These are phyloP conservation scores for Magnolia sinica DNA, from an alignment of 164 flowering plant genomes.

Conservation along the genomic window DNA sequence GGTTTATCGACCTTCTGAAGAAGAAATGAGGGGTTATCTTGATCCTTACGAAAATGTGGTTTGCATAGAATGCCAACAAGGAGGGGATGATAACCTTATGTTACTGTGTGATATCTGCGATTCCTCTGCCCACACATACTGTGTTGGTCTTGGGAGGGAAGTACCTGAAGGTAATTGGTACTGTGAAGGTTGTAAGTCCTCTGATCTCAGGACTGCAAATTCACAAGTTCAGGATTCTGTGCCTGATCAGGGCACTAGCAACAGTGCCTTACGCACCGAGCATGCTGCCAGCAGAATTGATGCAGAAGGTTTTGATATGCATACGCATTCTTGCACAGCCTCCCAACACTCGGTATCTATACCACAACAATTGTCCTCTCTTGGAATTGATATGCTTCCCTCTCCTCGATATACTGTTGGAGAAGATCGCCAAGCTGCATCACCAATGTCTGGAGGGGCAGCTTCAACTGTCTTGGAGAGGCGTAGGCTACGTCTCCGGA, in stretches of 20 bases:
- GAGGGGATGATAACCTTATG: slow-evolving; percentile 95
- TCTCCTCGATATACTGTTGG: slow-evolving; percentile 49
- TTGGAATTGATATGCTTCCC: slow-evolving; percentile 28
- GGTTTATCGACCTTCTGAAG: slow-evolving; percentile 98
- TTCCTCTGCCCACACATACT: slow-evolving; percentile 97
- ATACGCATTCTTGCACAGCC: slow-evolving; percentile 10
- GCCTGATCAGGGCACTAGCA: slow-evolving; percentile 31
- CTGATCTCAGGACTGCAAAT: slow-evolving; percentile 51
- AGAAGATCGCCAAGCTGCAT: slow-evolving; percentile 34
- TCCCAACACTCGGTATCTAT: slow-evolving; percentile 25
- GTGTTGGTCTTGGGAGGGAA: slow-evolving; percentile 91
- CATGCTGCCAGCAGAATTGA: slow-evolving; percentile 28
- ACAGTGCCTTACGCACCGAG: slow-evolving; percentile 25
- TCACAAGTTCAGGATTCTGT: slow-evolving; percentile 34
- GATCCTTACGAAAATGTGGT: slow-evolving; percentile 89
- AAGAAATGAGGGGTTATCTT: slow-evolving; percentile 78
- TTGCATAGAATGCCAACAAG: slow-evolving; percentile 85
- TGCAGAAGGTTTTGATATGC: slow-evolving; percentile 34
- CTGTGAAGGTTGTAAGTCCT: slow-evolving; percentile 77
- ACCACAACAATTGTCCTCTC: slow-evolving; percentile 37
- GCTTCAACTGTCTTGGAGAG: slow-evolving; percentile 72
- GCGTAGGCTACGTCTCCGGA: slow-evolving; percentile 66
- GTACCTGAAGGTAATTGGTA: slow-evolving; percentile 99
- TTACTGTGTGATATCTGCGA: slow-evolving; percentile 94
- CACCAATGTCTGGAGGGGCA: slow-evolving; percentile 69